Evolutionary conservation across 129 eudicot genomes (phyloP).

Genomic region (Ambrosia trifida): DNA sequence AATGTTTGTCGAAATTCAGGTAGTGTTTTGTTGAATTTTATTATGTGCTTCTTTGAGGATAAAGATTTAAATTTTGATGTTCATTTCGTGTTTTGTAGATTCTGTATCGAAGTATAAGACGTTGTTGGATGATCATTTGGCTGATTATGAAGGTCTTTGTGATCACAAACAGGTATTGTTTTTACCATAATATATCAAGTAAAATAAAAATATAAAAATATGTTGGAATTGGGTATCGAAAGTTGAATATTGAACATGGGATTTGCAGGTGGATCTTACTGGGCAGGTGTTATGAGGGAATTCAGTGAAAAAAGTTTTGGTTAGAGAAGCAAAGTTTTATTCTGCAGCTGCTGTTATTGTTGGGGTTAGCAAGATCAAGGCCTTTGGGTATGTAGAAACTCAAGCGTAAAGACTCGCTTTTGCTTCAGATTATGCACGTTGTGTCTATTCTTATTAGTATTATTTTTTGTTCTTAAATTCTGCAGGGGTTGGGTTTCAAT

Average conservation of each 20-base stretch:
- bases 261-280: slow-evolving; percentile 65
- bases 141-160: slow-evolving; percentile 78
- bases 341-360: slow-evolving; percentile 66
- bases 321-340: slow-evolving; percentile 77
- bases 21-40: slow-evolving; percentile 24
- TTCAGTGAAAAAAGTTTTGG: slow-evolving; percentile 70
- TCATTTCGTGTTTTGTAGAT: slow-evolving; percentile 36
- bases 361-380: slow-evolving; percentile 63
- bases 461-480: not conserved
- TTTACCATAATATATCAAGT: not conserved
- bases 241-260: not conserved
- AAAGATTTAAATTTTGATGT: not conserved
- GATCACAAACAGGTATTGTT: slow-evolving; percentile 64
- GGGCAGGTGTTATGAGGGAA: slow-evolving; percentile 61
- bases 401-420: no score
- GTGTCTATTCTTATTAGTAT: not conserved
- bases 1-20: slow-evolving; percentile 82
- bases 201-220: not conserved
- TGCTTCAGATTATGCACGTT: no score
- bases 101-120: slow-evolving; percentile 46
- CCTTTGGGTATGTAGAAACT: slow-evolving; percentile 64
- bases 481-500: slow-evolving; percentile 67
- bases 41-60: not conserved
- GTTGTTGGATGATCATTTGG: slow-evolving; percentile 67
- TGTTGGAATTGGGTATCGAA: slow-evolving; percentile 6